Evolutionary conservation across 2,329 filamentous ascomycete species (phyloP).

Genomic region (Fusarium beomiforme): DNA sequence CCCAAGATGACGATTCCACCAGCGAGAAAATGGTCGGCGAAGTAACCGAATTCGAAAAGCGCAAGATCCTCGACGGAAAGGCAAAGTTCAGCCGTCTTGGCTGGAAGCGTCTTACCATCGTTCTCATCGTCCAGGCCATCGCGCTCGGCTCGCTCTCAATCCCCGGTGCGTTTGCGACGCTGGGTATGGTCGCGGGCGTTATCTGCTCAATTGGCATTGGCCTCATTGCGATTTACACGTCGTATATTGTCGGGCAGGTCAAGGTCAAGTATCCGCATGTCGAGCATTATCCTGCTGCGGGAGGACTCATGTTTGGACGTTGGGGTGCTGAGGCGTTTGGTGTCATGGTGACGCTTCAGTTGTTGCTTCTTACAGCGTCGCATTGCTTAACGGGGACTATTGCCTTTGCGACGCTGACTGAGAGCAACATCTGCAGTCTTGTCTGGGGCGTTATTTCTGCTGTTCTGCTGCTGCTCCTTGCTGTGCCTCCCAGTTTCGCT

Average conservation of each 20-base stretch:
- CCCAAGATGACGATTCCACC: constrained; percentile 24
- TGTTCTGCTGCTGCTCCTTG: constrained; percentile 52
- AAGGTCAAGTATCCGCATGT: constrained; percentile 61
- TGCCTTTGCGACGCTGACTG: constrained; percentile 69
- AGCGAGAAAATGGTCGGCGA: constrained; percentile 40
- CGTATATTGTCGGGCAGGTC: constrained; percentile 53
- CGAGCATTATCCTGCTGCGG: constrained; percentile 71
- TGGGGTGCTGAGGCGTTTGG: constrained; percentile 68
- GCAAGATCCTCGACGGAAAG: constrained; percentile 37
- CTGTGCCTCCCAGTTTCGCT: constrained; percentile 55
- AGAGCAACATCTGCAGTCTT: constrained; percentile 56
- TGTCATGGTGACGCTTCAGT: constrained; percentile 65
- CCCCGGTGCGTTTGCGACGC: constrained; percentile 37
- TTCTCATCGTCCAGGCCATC: constrained; percentile 40
- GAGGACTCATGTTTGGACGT: constrained; percentile 65
- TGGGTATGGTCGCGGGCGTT: constrained; percentile 49
- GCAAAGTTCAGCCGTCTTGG: constrained; percentile 39
- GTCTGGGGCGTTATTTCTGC: constrained; percentile 52
- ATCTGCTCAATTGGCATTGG: constrained; percentile 49
- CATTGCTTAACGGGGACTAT: constrained; percentile 74
- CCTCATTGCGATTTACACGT: constrained; percentile 53
- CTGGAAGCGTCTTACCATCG: constrained; percentile 41
- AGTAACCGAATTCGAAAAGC: constrained; percentile 39
- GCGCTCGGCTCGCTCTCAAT: constrained; percentile 41
- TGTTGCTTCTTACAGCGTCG: constrained; percentile 73